Evolutionary conservation across 441 rosid genomes (phyloP).

Genomic region (Populus hybrid): DNA sequence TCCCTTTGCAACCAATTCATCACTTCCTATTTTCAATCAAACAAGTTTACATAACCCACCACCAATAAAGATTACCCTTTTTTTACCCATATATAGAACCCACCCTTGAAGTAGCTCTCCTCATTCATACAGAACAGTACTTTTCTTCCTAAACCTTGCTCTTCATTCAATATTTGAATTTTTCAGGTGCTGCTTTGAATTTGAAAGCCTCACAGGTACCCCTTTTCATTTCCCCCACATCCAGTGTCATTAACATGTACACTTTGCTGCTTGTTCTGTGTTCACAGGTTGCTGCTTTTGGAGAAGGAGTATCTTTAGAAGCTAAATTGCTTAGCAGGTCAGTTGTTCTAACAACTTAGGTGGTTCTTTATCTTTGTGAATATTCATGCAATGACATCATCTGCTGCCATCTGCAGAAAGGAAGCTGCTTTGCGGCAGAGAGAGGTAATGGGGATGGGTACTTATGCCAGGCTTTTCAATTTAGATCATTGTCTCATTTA

Average conservation of each 20-base stretch:
- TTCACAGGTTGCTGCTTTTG: constrained; percentile 82
- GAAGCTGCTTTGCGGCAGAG: constrained; percentile 93
- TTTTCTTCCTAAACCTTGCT: background rate
- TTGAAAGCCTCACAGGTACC: background rate
- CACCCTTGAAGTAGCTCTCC: background rate
- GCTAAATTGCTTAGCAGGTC: constrained; percentile 84
- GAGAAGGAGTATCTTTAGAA: constrained; percentile 93
- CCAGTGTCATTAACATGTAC: background rate
- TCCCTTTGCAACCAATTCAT: background rate
- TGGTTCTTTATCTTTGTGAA: constrained; percentile 13
- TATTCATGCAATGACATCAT: constrained; percentile 13
- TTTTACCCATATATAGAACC: background rate
- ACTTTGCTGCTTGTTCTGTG: constrained; percentile 14
- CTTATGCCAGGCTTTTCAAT: constrained; percentile 1
- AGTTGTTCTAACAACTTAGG: constrained; percentile 34
- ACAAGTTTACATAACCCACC: background rate
- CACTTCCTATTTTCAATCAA: background rate
- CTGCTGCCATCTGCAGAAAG: constrained; percentile 49
- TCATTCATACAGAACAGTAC: constrained; percentile 18
- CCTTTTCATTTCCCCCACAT: background rate
- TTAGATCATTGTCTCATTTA: background rate
- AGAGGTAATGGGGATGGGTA: constrained; percentile 46
- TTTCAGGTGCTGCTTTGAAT: background rate
- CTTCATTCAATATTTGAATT: background rate
- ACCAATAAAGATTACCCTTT: background rate